Evolutionary conservation across 2,329 filamentous ascomycete species (phyloP), one percentile per base, ranked within the genome.

Genomic region (Ilyonectria mors-panacis): DNA sequence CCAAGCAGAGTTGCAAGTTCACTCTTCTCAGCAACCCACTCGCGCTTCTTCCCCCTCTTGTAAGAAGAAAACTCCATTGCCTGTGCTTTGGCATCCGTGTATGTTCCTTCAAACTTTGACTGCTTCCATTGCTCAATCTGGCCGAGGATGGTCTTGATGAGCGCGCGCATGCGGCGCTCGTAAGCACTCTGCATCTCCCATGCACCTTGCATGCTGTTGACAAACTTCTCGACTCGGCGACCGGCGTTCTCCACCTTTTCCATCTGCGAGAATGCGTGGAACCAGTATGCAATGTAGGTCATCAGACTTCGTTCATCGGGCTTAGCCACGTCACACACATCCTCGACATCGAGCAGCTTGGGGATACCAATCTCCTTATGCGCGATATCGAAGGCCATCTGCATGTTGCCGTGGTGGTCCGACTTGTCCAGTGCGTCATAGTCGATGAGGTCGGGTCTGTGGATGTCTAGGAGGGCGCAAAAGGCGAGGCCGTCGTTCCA

Each of bases 221-320:
- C 93, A 77, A 99, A 99, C 82, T 99, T 99, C 84, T 99, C 96
- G 6, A 99, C 96, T 73, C 96, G 90, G 68, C 96, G 90, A 6
- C 96, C 96, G 4, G 96, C 96, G 79, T 99, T 99, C 82, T 99
- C 96, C 9, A 99, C 96, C 79, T 95, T 93, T 83, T 99, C 96
- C 91, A 99, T 97, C 78, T 98, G 95, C 33, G 95, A 98, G 80
- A 99, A 99, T 75, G 96, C 96, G 79, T 99, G 96, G 87, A 99
- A 99, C 96, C 96, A 99, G 85, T 99, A 99, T 71, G 96, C 96
- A 76, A 99, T 99, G 81, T 99, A 99, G 1, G 96, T 99, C 96
- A 99, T 99, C 79, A 99, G 87, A 80, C 93, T 97, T 75, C 94
- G 92, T 82, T 99, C 96, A 79, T 99, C 96, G 26, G 96, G 96